Conservation (phyloP, 2,329 filamentous ascomycete species). For the Penicillium decumbens region DNA sequence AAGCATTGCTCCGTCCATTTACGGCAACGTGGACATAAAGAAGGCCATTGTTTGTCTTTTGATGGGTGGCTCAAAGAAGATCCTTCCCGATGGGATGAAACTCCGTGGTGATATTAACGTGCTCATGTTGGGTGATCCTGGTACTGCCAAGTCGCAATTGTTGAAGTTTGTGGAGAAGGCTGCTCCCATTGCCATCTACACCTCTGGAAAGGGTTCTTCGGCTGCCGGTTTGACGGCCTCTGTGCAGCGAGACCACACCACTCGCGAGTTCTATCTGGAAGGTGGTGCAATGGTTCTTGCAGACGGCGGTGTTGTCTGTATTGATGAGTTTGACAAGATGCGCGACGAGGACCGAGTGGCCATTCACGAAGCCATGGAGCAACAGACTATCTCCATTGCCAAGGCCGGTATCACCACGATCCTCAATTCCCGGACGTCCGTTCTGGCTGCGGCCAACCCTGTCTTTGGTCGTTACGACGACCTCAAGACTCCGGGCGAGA, state of each 20-base stretch:
- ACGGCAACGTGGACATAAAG: constrained; percentile 93
- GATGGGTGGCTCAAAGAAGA: constrained; percentile 94
- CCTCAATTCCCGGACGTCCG: constrained; percentile 89
- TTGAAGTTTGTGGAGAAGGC: constrained; percentile 97
- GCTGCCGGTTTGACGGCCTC: constrained; percentile 96
- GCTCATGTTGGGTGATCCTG: constrained; percentile 89
- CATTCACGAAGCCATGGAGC: constrained; percentile 99
- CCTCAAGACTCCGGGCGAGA: constrained; percentile 94
- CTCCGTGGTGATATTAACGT: constrained; percentile 98
- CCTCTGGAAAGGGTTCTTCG: constrained; percentile 95
- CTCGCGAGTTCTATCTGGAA: constrained; percentile 94
- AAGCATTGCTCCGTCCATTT: constrained; percentile 96
- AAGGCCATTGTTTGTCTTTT: constrained; percentile 93
- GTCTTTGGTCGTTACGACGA: constrained; percentile 98
- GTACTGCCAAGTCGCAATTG: constrained; percentile 95
- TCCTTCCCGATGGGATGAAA: constrained; percentile 95
- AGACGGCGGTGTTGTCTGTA: constrained; percentile 94
- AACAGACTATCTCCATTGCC: constrained; percentile 98
- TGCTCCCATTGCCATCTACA: constrained; percentile 95
- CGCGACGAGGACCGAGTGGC: constrained; percentile 94
- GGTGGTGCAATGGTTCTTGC: constrained; percentile 98
- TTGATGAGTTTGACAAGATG: constrained; percentile 99
- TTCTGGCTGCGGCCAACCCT: constrained; percentile 91
- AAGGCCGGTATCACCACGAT: constrained; percentile 99
- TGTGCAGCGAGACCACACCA: constrained; percentile 86